Evolutionary conservation across 2,329 filamentous ascomycete species (phyloP).

Genomic region (Juglanconis oblonga): DNA sequence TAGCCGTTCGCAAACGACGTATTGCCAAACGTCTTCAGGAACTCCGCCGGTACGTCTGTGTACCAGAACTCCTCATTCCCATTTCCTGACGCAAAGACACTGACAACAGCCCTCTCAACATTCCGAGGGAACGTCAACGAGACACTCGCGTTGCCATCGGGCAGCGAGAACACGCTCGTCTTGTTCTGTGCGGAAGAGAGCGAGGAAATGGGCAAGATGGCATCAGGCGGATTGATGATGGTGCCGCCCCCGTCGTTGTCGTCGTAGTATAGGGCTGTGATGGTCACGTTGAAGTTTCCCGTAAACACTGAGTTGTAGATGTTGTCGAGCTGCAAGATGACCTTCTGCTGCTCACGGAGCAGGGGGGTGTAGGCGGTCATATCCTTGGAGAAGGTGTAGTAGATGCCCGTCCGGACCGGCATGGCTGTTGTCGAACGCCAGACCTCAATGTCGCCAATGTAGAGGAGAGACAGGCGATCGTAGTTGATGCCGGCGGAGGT

Average conservation of each 20-base stretch:
- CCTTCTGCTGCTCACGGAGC: conserved; percentile 65
- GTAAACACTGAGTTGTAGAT: conserved; percentile 69
- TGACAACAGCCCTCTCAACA: conserved; percentile 67
- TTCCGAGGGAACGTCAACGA: conserved; percentile 63
- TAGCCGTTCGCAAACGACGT: conserved; percentile 58
- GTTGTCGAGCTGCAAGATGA: conserved; percentile 80
- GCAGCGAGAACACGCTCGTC: conserved; percentile 66
- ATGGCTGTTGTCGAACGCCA: conserved; percentile 81
- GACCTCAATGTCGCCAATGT: conserved; percentile 73
- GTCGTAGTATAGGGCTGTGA: conserved; percentile 69
- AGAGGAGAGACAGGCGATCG: conserved; percentile 73
- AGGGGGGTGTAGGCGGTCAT: conserved; percentile 70
- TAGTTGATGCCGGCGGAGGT: conserved; percentile 69
- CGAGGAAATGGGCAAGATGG: conserved; percentile 67
- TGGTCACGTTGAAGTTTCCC: conserved; percentile 67
- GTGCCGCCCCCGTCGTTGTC: conserved; percentile 28
- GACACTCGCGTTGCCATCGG: conserved; percentile 57
- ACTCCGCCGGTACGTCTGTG: conserved; percentile 67
- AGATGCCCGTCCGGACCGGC: conserved; percentile 60
- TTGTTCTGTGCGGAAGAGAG: conserved; percentile 44
- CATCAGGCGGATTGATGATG: conserved; percentile 49
- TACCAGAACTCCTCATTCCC: conserved; percentile 81
- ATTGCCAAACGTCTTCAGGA: conserved; percentile 54
- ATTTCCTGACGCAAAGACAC: conserved; percentile 74
- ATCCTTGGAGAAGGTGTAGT: conserved; percentile 75